These are phyloP conservation scores for Paraleonurus japonicus DNA, from an alignment of 257 asterid species.

Conservation along the genomic window DNA sequence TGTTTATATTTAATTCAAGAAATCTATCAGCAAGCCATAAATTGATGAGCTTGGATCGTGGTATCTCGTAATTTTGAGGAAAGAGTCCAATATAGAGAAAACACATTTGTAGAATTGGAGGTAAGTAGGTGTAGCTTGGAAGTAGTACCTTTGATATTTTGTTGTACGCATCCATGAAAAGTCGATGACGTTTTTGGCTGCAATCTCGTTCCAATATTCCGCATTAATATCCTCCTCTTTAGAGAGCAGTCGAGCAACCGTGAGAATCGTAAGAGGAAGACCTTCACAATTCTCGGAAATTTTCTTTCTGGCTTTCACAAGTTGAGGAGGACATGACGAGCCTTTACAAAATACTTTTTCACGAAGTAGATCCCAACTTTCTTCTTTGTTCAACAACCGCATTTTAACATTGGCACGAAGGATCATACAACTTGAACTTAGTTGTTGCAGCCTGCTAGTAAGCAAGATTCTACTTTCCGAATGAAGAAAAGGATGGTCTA, in stretches of 20 bases:
- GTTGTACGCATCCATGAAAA: neutral
- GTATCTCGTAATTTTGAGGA: neutral
- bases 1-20: neutral
- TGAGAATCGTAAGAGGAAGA: neutral
- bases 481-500: too few species aligned
- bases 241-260: neutral
- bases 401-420: too few species aligned
- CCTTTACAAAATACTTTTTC: neutral
- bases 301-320: neutral
- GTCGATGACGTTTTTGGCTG: neutral
- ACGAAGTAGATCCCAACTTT: constrained; percentile 7
- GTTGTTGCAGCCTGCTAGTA: too few species aligned
- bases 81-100: neutral
- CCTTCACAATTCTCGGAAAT: neutral
- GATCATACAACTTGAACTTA: too few species aligned
- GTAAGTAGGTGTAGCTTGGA: neutral
- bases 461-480: too few species aligned
- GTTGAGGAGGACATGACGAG: neutral
- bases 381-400: too few species aligned
- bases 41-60: neutral
- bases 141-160: neutral
- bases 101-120: neutral
- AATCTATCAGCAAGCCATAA: neutral
- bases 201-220: neutral
- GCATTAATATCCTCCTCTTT: too few species aligned